These are phyloP conservation scores for Calonectria pseudoturangicola DNA, from an alignment of 2,329 filamentous ascomycete genomes.

Conservation along the genomic window DNA sequence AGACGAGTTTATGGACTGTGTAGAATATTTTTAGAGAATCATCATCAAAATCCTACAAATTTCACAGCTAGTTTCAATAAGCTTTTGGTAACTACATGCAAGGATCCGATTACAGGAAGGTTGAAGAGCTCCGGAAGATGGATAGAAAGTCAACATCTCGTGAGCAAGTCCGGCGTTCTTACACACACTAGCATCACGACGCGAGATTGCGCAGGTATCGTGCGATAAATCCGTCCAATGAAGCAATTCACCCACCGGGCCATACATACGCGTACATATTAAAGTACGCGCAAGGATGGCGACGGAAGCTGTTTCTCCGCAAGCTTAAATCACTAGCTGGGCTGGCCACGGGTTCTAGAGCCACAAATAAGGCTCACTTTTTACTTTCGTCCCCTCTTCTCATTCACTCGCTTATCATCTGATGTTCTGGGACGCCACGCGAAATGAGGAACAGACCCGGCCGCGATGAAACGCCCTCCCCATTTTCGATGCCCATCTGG, in stretches of 20 bases:
- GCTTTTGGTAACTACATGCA: not conserved
- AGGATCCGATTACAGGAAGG: not conserved
- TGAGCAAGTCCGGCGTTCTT: not conserved
- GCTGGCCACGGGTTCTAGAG: not conserved
- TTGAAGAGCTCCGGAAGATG: not conserved
- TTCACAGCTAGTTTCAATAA: not conserved
- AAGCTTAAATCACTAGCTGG: not conserved
- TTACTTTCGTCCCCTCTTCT: not conserved
- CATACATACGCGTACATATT: not conserved
- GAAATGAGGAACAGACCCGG: constrained; percentile 13
- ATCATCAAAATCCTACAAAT: not conserved
- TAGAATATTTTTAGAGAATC: not conserved
- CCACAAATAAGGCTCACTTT: constrained; percentile 4
- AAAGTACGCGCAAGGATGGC: not conserved
- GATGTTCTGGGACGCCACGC: not conserved
- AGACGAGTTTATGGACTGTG: not conserved
- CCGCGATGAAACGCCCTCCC: constrained; percentile 2
- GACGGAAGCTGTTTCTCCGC: constrained; percentile 16
- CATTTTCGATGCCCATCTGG: not conserved
- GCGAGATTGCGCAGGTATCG: constrained; percentile 6
- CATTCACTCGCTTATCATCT: constrained; percentile 21
- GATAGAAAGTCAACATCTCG: not conserved
- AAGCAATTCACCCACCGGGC: not conserved
- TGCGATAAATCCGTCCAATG: not conserved
- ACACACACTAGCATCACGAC: not conserved